Evolutionary conservation across 345 rosid species (phyloP), one percentile per base, ranked within the genome.

Genomic region (Gossypium bickii): DNA sequence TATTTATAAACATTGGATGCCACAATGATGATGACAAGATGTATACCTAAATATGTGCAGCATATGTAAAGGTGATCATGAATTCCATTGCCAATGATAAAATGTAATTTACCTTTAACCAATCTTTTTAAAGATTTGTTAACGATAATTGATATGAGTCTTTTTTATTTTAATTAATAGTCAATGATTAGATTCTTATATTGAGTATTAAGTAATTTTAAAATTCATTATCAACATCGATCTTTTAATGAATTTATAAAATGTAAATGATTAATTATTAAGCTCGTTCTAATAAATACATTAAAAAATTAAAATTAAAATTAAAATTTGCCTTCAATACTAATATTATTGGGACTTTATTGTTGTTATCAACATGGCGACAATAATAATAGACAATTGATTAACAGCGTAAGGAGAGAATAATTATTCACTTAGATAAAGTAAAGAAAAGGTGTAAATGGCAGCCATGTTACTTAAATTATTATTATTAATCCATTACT

Each of bases 171-270:
- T 48, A 51, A 5, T 51, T 0, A 51, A 51, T 29, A 25, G 34
- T 29, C 0, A 0, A 29, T 0, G 0, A 1, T 34, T 34, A 4
- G 1, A 34, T 0, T 34, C 1, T 4, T 0, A 29, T 29, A 0
- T 34, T 5, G 1, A 0, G 7, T 3, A 29, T 29, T 0, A 29
- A 29, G 0, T 29, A 3, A 0, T 29, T 29, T 29, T 29, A 3
- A 29, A 29, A 29, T 3, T 34, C 6, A 0, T 34, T 1, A 34
- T 34, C 1, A 1, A 0, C 0, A 34, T 0, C 7, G 0, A 29
- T 34, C 7, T 0, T 5, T 34, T 34, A 34, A 34, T 4, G 0
- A 0, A 34, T 4, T 34, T 34, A 34, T 0, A 34, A 34, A 34
- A 34, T 29, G 0, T 0, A 29, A 34, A 34, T 34, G 6, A 34